Evolutionary conservation across 257 asterid species (phyloP), one percentile per base, ranked within the genome.

Genomic region (Datura wrightii): DNA sequence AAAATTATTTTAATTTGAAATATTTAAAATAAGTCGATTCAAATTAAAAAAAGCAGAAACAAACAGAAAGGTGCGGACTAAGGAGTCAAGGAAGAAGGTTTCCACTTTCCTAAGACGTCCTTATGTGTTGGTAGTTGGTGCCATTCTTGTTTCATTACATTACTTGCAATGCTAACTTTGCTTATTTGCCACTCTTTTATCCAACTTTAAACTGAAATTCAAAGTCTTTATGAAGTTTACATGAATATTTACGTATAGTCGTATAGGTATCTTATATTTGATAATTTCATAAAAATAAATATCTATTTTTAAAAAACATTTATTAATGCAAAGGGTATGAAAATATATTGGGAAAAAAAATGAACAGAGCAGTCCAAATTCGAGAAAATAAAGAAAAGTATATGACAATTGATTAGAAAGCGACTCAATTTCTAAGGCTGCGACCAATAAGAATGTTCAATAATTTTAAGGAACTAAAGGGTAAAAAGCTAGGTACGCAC

Each of bases 91-190:
- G 76, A 56, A 42, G 44, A 42, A 81, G 36, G 76, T 60, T 60
- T 81, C 79, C 14, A 69, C 34, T 39, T 69, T 69, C 84, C 84
- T 81, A 60, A 42, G 19, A 60, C 14, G 84, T 81, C 84, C 58
- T 62, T 44, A 81, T 59, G 76, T 24, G 60, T 24, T 6, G 31
- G 31, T 24, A 24, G 31, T 24, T 24, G 31, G 78, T 81, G 19
- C 78, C 24, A 48, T 44, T 60, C 60, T 44, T 81, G 84, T 60
- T 81, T 44, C 76, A 58, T 46, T 79, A 39, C 66, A 31, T 24
- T n/a, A 44, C 78, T 81, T 81, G 58, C 31, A 60, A 62, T 18
- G 14, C 44, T 46, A 60, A 46, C 78, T 53, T 79, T 79, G 37
- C 83, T 56, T 56, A 15, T 55, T 56, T 6, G 50, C 83, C n/a